Base-by-base conservation (phyloP, 78 protist species). In the Planoprotostelium fungivorum region DNA sequence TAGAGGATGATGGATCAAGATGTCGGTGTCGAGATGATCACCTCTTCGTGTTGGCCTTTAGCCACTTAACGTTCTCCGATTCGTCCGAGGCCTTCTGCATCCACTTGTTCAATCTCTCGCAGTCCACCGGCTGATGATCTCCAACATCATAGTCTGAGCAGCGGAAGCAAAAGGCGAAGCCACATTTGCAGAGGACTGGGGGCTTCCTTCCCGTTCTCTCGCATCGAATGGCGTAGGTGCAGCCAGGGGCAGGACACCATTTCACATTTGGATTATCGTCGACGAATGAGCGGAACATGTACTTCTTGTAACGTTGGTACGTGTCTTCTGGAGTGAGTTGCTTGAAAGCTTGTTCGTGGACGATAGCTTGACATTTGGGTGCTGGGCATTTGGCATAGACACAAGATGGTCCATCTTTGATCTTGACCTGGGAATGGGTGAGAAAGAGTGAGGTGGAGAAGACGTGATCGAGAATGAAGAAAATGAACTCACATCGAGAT, bases 51-150 rank as follows among this genome's bases (percentile, higher is more conserved):
- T 95, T 95, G 23, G 97, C 96, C 85, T 91, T 37, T 87, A 95
- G 90, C 97, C 97, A 95, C 84, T 93, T 95, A 0, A 89, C 91
- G 87, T 91, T 95, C 84, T 95, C 97, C n/a, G 93, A 84, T 35
- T 95, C 97, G 63, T 95, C 96, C 0, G 94, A 84, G 1, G 95
- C 94, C 90, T 91, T 91, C 85, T 94, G 90, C 28, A 84, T 37
- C 96, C 96, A 91, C 36, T 73, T 89, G 31, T 91, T 88, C 34
- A 94, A 88, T 39, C 89, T 89, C 38, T 51, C 36, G 35, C 96
- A 94, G 36, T 91, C 89, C 83, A 90, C 87, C 37, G 96, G 96
- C 92, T 87, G 88, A 35, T 94, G 96, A 37, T 91, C 94, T 1
- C 94, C 96, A 89, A 94, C 87, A 9, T 94, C 94, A 38, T 0